Conservation (phyloP, 2,329 filamentous ascomycete species). For the Phaeosphaeria sp. region DNA sequence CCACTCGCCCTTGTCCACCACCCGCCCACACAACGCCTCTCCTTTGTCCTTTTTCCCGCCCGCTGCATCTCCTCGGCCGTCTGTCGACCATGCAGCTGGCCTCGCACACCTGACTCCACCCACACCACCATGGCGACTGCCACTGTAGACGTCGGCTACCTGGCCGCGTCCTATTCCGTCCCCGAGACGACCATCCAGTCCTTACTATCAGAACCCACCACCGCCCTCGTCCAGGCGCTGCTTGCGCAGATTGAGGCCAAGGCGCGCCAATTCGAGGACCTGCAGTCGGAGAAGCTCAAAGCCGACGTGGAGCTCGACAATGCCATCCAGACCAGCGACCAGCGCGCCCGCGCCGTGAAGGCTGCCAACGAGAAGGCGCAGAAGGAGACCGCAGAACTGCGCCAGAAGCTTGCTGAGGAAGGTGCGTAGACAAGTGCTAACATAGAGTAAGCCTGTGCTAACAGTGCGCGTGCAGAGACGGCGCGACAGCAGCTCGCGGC, state of each 20-base stretch:
- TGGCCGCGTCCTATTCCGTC: conserved; percentile 74
- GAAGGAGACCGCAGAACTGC: conserved; percentile 81
- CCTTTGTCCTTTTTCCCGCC: conserved; percentile 31
- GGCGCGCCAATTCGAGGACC: conserved; percentile 79
- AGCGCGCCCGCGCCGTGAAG: conserved; percentile 82
- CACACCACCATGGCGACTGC: conserved; percentile 63
- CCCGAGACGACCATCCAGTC: conserved; percentile 68
- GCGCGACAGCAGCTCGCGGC: conserved; percentile 77
- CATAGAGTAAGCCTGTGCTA: not conserved
- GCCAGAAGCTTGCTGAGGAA: conserved; percentile 81
- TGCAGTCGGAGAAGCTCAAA: conserved; percentile 87
- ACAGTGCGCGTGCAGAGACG: conserved; percentile 65
- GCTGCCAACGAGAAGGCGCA: conserved; percentile 81
- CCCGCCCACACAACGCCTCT: conserved; percentile 17
- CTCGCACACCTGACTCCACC: conserved; percentile 17
- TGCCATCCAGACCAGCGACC: conserved; percentile 81
- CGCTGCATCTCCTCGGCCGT: conserved; percentile 2
- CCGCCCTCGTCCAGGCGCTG: conserved; percentile 77
- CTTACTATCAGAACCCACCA: conserved; percentile 72
- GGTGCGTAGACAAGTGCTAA: conserved; percentile 60
- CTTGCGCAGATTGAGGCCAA: conserved; percentile 78
- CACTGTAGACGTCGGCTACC: conserved; percentile 72
- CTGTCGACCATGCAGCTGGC: conserved; percentile 29
- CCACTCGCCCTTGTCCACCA: conserved; percentile 15
- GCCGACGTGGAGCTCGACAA: conserved; percentile 93